A percentile compares a stretch with the other conserved stretches of the same genome.
phyloP scores from a whole-genome alignment of 2,329 filamentous ascomycete species.

The Botrytis elliptica region DNA sequence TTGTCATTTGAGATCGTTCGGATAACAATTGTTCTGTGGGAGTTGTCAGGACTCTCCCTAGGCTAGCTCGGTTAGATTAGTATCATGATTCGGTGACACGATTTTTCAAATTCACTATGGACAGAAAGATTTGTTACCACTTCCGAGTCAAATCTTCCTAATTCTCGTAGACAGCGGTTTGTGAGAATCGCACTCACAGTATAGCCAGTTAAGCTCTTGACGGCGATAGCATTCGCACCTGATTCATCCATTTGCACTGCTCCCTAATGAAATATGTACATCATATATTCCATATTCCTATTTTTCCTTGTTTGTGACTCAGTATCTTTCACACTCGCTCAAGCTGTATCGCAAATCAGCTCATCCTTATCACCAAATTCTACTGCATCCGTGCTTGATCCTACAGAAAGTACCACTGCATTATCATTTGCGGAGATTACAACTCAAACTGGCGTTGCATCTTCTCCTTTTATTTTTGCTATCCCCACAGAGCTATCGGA shows the following conservation, averaged over 20 bases:
- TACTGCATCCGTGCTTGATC: background rate
- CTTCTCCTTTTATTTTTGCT: background rate
- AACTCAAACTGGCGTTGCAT: background rate
- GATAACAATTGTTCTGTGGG: background rate
- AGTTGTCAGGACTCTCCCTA: background rate
- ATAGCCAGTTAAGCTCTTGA: background rate
- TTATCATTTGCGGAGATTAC: background rate
- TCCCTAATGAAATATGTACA: background rate
- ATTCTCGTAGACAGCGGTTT: background rate
- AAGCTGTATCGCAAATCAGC: background rate
- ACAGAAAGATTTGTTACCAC: background rate
- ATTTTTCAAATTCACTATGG: background rate
- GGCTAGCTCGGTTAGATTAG: background rate
- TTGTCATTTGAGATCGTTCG: background rate
- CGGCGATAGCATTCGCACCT: background rate
- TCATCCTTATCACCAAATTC: background rate
- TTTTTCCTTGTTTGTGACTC: background rate
- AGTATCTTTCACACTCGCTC: background rate
- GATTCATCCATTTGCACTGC: background rate
- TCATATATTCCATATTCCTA: too few species aligned
- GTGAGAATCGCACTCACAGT: background rate
- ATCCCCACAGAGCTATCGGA: background rate
- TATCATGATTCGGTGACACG: background rate
- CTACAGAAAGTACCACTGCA: background rate
- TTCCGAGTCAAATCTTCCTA: background rate